Conservation (phyloP, 257 asterid species). For the Echites panduratus region DNA sequence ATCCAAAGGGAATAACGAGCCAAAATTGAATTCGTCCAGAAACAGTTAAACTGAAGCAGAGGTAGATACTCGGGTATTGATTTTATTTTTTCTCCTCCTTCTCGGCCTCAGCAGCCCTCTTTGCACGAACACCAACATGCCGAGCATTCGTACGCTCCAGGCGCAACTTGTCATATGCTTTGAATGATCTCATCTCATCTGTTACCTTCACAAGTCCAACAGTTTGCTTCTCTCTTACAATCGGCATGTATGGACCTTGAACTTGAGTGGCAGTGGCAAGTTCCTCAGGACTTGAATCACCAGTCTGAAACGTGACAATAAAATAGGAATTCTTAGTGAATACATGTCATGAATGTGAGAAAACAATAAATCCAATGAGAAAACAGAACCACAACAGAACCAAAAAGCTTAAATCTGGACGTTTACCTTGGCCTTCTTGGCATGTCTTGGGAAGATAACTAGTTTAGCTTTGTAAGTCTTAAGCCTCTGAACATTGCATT, state of each 20-base stretch:
- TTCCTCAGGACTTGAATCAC: constrained; percentile 76
- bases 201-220: constrained; percentile 35
- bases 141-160: constrained; percentile 62
- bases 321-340: not conserved
- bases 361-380: not conserved
- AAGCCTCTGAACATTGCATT: constrained; percentile 28
- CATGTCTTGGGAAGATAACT: constrained; percentile 32
- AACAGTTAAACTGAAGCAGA: not conserved
- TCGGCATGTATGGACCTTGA: constrained; percentile 57
- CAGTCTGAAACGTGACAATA: constrained; percentile 36
- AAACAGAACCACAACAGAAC: not conserved
- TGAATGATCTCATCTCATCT: constrained; percentile 61
- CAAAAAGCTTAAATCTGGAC: not conserved
- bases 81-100: constrained; percentile 77
- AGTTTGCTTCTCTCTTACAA: constrained; percentile 28
- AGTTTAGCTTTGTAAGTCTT: constrained; percentile 33
- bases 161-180: constrained; percentile 71
- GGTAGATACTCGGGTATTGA: not conserved
- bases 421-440: constrained; percentile 23
- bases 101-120: constrained; percentile 92
- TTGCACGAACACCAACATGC: constrained; percentile 67
- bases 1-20: not conserved
- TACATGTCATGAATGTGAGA: not conserved
- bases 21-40: constrained; percentile 1
- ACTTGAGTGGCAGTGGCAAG: constrained; percentile 70